phyloP scores from a whole-genome alignment of 257 asterid species.

The Paraleonurus japonicus region DNA sequence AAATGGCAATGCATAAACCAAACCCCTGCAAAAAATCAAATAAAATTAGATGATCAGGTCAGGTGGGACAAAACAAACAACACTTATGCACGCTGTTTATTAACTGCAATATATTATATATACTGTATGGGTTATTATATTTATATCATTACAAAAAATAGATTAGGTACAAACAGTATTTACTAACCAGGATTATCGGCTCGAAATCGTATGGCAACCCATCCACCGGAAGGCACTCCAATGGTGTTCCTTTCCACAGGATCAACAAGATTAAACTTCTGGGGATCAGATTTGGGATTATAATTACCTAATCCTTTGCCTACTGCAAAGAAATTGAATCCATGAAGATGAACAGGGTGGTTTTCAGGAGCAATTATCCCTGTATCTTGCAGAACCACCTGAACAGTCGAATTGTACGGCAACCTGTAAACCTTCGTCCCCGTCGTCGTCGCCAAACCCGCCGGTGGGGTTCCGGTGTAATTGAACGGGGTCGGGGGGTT shows the following conservation, averaged over 20 bases:
- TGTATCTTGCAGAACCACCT: conserved; percentile 83
- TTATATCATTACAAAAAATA: no score
- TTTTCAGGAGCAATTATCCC: conserved; percentile 77
- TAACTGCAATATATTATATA: no score
- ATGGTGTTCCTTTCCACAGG: conserved; percentile 93
- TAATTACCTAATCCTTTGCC: conserved; percentile 78
- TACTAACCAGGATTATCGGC: conserved; percentile 95
- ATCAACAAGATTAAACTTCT: conserved; percentile 73
- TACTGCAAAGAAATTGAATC: conserved; percentile 80
- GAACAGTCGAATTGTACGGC: conserved; percentile 61
- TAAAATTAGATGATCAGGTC: no score
- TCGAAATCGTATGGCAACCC: conserved; percentile 84
- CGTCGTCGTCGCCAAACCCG: conserved; percentile 41
- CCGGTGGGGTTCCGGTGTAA: conserved; percentile 61
- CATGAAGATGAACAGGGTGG: conserved; percentile 89
- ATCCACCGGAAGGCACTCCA: conserved; percentile 94
- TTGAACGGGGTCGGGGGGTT: conserved; percentile 58
- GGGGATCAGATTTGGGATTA: conserved; percentile 53
- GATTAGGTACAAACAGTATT: no score
- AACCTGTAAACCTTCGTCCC: conserved; percentile 72
- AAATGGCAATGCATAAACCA: conserved; percentile 96
- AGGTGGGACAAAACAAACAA: no score
- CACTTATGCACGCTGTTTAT: no score
- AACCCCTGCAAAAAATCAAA: conserved; percentile 47
- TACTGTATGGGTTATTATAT: no score